Base-by-base conservation (phyloP, 805 yeast species). In the Cyberlindnera veronae region DNA sequence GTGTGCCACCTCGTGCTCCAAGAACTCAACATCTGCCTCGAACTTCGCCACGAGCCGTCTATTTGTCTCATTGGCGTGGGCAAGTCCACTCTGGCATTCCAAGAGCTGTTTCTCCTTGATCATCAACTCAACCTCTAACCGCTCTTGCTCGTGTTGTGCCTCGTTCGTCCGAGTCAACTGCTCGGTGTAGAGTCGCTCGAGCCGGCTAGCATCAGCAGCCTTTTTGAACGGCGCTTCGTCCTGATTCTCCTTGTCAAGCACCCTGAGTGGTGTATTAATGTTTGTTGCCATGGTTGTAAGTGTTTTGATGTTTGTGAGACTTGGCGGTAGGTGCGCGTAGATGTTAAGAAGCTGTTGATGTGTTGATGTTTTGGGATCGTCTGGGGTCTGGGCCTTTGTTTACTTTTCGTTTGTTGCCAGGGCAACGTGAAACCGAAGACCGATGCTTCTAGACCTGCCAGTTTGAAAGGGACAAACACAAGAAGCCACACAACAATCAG, bases 61-160 rank as follows among this genome's bases (percentile, higher is more conserved):
- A 22, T 50, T 53, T n/a, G 40, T 10, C 12, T 49, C 50, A 3
- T 34, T 34, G 11, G 49, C 23, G 8, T 46, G 27, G 16, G 18
- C 38, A 18, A 44, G 33, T 4, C 34, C 26, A 18, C 14, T 36
- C 32, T 48, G 48, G 6, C 38, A 37, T n/a, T 34, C 29, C n/a
- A 47, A 27, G 2, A 53, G 14, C 16, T 34, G 39, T 32, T 50
- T 49, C 32, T 62, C 65, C 36, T 59, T 63, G 10, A 39, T 16
- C 19, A 46, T 36, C 6, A 69, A 33, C 26, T 66, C 71, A 27
- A 47, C 33, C 36, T 66, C 68, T 11, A 64, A 46, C 34, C 58
- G 51, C 40, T 67, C 71, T 39, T 58, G 56, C 30, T 67, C 70
- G n/a, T 54, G 53, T 12, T 53, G 46, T 4, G 61, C 46, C 17